Base-by-base conservation (phyloP, 2,329 filamentous ascomycete genomes). In the Claviceps citrina region DNA sequence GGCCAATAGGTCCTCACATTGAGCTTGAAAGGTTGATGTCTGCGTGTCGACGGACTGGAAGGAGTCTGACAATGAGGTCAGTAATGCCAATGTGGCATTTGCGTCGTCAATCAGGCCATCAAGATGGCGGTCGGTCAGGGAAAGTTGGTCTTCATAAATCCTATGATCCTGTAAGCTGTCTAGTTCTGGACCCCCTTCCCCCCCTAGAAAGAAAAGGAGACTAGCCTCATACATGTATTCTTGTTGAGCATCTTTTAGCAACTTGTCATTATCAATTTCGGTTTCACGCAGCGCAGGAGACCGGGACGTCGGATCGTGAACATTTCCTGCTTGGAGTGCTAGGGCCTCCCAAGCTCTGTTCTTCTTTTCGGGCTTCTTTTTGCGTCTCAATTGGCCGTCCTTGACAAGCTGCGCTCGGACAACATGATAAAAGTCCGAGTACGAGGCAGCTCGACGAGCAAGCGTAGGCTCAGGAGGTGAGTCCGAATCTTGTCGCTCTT, bases 21-120 rank as follows among this genome's bases (percentile, higher is more conserved):
- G 86, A 35, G 81, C 76, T 56, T 87, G 84, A 64, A 98, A 96
- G 12, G 82, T 80, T n/a, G 81, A 84, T 0, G 91, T 98, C 62
- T 96, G 89, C 8, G 74, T 68, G 51, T 95, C 86, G 36, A 98
- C 89, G 1, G 80, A 69, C 49, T 80, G 78, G 64, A 98, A 98
- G 5, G 87, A 89, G 50, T 80, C 75, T 12, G 87, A 87, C 13
- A 98, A 70, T 1, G 73, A 77, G 13, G 82, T 79, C 22, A 98
- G 70, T 15, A 93, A 68, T 32, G 77, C 69, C 30, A 98, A 68
- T 0, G 86, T 81, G 15, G 72, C 72, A 40, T 83, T 75, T 1
- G 89, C 86, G 55, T 86, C 84, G 22, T 72, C 65, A 19, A 95
- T 71, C 12, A 98, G 70, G 31, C 74, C 73, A 46, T 86, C 80